Conservation (phyloP, 805 yeast genomes). For the Nakazawaea populi region DNA sequence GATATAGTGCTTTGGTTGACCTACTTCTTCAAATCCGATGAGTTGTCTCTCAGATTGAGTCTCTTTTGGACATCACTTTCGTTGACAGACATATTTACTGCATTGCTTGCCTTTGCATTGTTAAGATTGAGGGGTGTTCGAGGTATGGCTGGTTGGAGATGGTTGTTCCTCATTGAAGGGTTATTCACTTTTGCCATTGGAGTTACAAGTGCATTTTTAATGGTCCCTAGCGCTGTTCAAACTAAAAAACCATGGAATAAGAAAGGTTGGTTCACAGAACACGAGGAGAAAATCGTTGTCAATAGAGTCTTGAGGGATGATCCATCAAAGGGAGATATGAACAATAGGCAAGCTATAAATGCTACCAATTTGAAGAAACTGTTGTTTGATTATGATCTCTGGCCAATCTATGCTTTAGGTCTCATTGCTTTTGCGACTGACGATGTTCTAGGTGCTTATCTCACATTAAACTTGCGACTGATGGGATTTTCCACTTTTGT, state of each 20-base stretch:
- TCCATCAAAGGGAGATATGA: conserved; percentile 52
- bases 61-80: conserved; percentile 40
- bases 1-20: conserved; percentile 28
- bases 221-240: conserved; percentile 53
- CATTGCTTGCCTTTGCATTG: conserved; percentile 45
- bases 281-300: conserved; percentile 34
- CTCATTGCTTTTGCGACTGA: conserved; percentile 33
- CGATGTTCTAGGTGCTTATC: conserved; percentile 33
- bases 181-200: conserved; percentile 32
- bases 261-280: conserved; percentile 37
- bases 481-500: conserved; percentile 49
- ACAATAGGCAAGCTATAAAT: conserved; percentile 50
- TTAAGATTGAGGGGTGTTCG: conserved; percentile 26
- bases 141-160: conserved; percentile 30
- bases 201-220: conserved; percentile 33
- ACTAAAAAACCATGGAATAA: conserved; percentile 45
- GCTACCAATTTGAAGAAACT: conserved; percentile 32
- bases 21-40: conserved; percentile 29
- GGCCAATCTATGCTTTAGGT: conserved; percentile 51
- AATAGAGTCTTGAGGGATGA: conserved; percentile 36
- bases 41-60: conserved; percentile 46
- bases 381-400: conserved; percentile 42
- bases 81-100: conserved; percentile 34
- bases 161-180: conserved; percentile 30
- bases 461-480: conserved; percentile 41